phyloP scores from a whole-genome alignment of 768 basidiomycete genomes.

The Trametes gibbosa region DNA sequence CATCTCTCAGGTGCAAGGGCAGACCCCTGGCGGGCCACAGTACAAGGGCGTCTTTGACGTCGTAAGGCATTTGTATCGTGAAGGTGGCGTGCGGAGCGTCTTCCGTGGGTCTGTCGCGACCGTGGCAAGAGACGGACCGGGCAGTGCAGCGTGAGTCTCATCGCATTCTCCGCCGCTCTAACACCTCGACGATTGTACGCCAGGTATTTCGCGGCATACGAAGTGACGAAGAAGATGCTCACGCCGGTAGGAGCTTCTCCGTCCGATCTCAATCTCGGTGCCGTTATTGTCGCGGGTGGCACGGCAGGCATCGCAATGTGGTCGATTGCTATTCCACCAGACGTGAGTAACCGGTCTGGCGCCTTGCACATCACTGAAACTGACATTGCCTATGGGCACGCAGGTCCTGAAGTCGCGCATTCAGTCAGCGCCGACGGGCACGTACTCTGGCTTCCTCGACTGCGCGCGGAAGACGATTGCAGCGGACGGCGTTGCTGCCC shows the following conservation, averaged over 20 bases:
- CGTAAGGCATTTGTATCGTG: constrained; percentile 83
- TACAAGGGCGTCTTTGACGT: constrained; percentile 95
- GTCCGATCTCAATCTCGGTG: constrained; percentile 77
- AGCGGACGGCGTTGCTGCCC: constrained; percentile 76
- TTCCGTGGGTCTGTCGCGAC: constrained; percentile 95
- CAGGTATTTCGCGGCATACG: constrained; percentile 97
- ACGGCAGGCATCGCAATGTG: constrained; percentile 98
- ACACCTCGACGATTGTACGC: constrained; percentile 8
- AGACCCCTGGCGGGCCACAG: constrained; percentile 78
- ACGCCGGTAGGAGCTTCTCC: constrained; percentile 80
- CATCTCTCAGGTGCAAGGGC: constrained; percentile 75
- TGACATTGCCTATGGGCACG: not conserved
- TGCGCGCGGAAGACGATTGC: constrained; percentile 92
- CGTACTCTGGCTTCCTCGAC: constrained; percentile 93
- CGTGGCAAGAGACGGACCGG: constrained; percentile 91
- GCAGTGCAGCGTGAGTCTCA: constrained; percentile 83
- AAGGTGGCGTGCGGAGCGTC: constrained; percentile 89
- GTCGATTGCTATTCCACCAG: constrained; percentile 94
- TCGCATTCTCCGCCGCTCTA: not conserved
- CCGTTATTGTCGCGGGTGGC: constrained; percentile 89
- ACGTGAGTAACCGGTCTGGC: constrained; percentile 54
- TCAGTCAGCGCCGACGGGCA: constrained; percentile 95
- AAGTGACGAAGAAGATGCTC: constrained; percentile 84
- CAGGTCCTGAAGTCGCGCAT: constrained; percentile 95
- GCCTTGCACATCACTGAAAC: not conserved